These are phyloP conservation scores for Clathrospora elynae DNA, from an alignment of 2,329 filamentous ascomycete species.

Conservation along the genomic window DNA sequence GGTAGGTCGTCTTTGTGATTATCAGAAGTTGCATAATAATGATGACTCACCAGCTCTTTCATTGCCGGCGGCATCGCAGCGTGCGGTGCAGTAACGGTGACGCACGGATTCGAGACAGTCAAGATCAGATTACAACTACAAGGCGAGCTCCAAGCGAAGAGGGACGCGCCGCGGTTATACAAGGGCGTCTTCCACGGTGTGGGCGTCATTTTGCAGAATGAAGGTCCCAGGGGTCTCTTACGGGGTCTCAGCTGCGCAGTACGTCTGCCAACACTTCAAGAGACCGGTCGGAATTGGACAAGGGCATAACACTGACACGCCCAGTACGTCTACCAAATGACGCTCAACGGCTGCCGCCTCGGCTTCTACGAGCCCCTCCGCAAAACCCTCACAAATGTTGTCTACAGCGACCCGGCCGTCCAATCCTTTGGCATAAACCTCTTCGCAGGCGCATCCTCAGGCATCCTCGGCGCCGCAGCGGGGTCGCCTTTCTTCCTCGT, in stretches of 20 bases:
- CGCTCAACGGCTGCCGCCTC: conserved; percentile 93
- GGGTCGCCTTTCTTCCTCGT: conserved; percentile 97
- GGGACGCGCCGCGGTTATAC: conserved; percentile 85
- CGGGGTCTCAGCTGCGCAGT: conserved; percentile 85
- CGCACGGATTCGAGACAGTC: conserved; percentile 97
- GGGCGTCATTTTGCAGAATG: conserved; percentile 85
- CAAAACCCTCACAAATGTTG: conserved; percentile 66
- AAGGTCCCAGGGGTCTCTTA: conserved; percentile 83
- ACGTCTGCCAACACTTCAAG: conserved; percentile 17
- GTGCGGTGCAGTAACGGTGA: conserved; percentile 95
- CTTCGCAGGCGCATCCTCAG: conserved; percentile 85
- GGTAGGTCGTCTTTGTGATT: conserved; percentile 36
- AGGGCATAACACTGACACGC: conserved; percentile 16
- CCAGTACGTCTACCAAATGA: conserved; percentile 90
- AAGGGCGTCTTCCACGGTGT: conserved; percentile 90
- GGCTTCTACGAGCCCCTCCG: conserved; percentile 98
- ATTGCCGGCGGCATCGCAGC: conserved; percentile 95
- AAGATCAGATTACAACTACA: conserved; percentile 98
- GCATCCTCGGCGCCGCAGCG: conserved; percentile 87
- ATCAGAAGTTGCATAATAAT: not conserved
- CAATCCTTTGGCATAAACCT: conserved; percentile 93
- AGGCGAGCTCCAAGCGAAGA: conserved; percentile 88
- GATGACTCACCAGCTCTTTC: conserved; percentile 68
- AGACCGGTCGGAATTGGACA: no score
- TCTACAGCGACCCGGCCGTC: conserved; percentile 73